Conservation (phyloP, 306 rosid genomes). For the Castanea crenata region DNA sequence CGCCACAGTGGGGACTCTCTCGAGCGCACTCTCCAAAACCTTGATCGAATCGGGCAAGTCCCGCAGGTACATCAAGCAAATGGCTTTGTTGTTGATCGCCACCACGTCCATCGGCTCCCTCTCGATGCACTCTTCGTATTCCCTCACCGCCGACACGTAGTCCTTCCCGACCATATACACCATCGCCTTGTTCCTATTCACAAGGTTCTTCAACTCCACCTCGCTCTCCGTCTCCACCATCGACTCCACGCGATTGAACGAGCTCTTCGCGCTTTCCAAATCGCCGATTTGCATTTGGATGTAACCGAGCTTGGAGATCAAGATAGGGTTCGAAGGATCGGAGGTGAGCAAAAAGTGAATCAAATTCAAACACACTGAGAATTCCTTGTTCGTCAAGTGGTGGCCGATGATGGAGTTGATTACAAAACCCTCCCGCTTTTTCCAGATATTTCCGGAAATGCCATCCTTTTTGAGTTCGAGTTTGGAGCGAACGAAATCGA, state of each 20-base stretch:
- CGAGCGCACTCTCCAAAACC: constrained; percentile 82
- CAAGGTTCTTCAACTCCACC: constrained; percentile 57
- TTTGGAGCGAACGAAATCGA: constrained; percentile 61
- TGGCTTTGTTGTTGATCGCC: constrained; percentile 79
- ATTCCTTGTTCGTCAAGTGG: constrained; percentile 68
- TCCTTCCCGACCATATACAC: constrained; percentile 83
- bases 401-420: constrained; percentile 66
- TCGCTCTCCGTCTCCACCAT: constrained; percentile 43
- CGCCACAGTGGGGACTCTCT: constrained; percentile 84
- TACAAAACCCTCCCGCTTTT: constrained; percentile 65
- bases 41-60: constrained; percentile 94
- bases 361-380: constrained; percentile 59
- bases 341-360: constrained; percentile 44
- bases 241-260: constrained; percentile 57
- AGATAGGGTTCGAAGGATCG: constrained; percentile 47
- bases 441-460: constrained; percentile 49
- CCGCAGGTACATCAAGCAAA: constrained; percentile 90
- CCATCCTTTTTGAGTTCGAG: constrained; percentile 19
- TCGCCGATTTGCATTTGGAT: constrained; percentile 88
- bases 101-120: constrained; percentile 64
- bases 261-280: constrained; percentile 68
- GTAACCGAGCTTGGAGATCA: constrained; percentile 77
- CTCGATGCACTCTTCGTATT: constrained; percentile 84
- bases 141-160: constrained; percentile 91
- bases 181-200: constrained; percentile 76